Evolutionary conservation across 306 rosid genomes (phyloP).

Genomic region (Gleditsia sinensis): DNA sequence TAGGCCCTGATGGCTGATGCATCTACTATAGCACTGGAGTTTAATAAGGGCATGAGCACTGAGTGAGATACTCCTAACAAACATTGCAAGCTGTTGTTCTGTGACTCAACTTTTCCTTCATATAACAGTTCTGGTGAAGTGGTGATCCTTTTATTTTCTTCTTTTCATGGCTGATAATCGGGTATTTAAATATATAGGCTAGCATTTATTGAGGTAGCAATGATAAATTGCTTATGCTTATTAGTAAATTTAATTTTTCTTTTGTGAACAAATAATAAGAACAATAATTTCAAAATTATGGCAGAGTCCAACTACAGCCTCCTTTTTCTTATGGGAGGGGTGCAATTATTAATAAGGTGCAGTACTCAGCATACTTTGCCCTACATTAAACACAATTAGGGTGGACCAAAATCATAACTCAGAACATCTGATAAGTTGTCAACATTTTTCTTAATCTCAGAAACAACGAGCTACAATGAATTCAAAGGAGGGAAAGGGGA

Average conservation of each 20-base stretch:
- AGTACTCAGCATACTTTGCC: background rate
- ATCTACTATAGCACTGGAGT: background rate
- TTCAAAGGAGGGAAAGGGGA: background rate
- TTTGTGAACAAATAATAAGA: background rate
- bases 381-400: background rate
- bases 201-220: background rate
- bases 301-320: background rate
- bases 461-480: slow-evolving; percentile 4
- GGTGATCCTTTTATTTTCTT: background rate
- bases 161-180: background rate
- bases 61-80: slow-evolving; percentile 18
- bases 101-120: background rate
- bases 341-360: background rate
- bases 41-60: slow-evolving; percentile 1
- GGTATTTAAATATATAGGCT: background rate
- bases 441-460: background rate
- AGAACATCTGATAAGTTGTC: background rate
- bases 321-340: background rate
- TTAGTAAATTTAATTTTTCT: background rate
- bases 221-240: background rate
- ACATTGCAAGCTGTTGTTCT: background rate
- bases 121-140: background rate
- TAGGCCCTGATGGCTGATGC: background rate
- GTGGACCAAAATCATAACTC: background rate
- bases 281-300: background rate